Percentiles rank a stretch among this genome's conserved stretches.
phyloP scores from a whole-genome alignment of 352 stramenopile genomes.

The Ophiocytium majus region DNA sequence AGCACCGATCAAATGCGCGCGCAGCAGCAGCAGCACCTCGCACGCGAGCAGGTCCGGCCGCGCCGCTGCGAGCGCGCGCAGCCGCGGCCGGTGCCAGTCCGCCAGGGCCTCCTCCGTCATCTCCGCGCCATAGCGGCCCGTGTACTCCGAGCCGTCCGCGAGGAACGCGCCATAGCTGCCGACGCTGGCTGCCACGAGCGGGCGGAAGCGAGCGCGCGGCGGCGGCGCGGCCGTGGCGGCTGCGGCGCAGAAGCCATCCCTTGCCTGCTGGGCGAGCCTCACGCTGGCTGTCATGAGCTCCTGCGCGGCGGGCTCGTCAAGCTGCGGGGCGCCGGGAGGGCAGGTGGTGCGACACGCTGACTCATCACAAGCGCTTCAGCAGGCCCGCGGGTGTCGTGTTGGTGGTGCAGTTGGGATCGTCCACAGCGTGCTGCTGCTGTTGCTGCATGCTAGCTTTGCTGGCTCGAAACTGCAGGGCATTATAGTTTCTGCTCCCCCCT shows the following conservation, averaged over 20 bases:
- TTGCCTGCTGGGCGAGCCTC: constrained; percentile 66
- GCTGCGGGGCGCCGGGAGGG: constrained; percentile 54
- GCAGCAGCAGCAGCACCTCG: too few species aligned
- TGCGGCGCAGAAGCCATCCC: constrained; percentile 65
- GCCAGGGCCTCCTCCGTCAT: constrained; percentile 64
- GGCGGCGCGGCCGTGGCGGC: not conserved
- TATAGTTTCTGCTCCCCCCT: too few species aligned
- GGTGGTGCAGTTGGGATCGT: too few species aligned
- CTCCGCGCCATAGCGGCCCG: constrained; percentile 71
- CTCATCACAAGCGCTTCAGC: too few species aligned
- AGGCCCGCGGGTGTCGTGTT: too few species aligned
- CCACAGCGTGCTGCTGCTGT: too few species aligned
- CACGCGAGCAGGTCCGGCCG: constrained; percentile 68
- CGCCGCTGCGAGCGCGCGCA: constrained; percentile 68
- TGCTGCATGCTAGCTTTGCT: too few species aligned
- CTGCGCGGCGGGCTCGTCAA: constrained; percentile 56
- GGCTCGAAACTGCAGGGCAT: too few species aligned
- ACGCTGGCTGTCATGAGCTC: constrained; percentile 72
- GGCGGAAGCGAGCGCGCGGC: constrained; percentile 57
- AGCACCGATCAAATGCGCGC: too few species aligned
- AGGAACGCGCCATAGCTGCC: constrained; percentile 75
- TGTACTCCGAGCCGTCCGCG: constrained; percentile 80
- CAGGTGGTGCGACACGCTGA: too few species aligned
- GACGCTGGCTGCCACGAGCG: constrained; percentile 74
- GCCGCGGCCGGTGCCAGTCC: constrained; percentile 71